Base-by-base conservation (phyloP, 208 protist genomes). In the Trypanosoma conorhini region DNA sequence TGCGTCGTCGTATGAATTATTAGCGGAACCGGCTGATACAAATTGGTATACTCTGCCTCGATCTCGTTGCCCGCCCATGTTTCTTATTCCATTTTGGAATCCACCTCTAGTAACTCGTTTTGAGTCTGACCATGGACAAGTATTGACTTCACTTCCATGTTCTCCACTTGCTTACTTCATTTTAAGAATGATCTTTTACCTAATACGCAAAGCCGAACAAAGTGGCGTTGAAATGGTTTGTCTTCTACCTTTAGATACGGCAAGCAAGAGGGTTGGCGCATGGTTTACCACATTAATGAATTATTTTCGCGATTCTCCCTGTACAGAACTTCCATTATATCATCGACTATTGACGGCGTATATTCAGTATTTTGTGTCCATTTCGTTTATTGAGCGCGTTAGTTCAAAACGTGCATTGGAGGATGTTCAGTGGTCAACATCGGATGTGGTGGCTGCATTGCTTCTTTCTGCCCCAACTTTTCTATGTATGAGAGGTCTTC, bases 1-100 rank as follows among this genome's bases (percentile, higher is more conserved):
- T 67, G 30, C 67, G 26, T 74, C 82, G 31, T 90, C 75, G 22
- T 86, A 83, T 61, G 74, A 84, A 61, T 72, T 95, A 50, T 71
- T 95, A 59, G 51, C 66, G 10, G 89, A 95, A 60, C 38, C 81
- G 9, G 61, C 67, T 0, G 79, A 88, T 8, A 46, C 74, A 8
- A 85, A 90, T 77, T 71, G 87, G 59, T 87, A 87, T 77, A 55
- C 33, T 19, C 71, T 92, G 54, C 62, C 83, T 50, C 70, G 87
- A 13, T 76, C 79, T 19, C 67, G 70, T 7, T 87, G 81, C 24
- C 87, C 83, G 7, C 75, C 87, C 22, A 50, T 89, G 9, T 60
- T 93, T 26, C 64, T 95, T 26, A 67, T 95, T 40, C 90, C 90
- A 1, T 93, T 93, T 80, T 95, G 90, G 90, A 64, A 81, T 42